Evolutionary conservation across 2,329 filamentous ascomycete genomes (phyloP), one percentile per base, ranked within the genome.

Genomic region (Neonectria coccinea): DNA sequence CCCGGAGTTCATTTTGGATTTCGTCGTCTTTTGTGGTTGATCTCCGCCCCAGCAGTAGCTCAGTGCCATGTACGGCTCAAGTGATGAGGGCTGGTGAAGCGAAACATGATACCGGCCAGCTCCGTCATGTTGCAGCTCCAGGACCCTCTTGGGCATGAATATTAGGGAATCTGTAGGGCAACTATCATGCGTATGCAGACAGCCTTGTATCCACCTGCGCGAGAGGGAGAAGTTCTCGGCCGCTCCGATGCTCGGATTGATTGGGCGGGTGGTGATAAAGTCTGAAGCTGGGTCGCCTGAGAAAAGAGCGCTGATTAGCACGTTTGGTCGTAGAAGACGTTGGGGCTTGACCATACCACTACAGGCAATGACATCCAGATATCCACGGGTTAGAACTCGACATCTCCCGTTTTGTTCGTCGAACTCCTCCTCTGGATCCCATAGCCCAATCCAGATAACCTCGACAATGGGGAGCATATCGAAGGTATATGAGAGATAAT

Each of bases 11-110:
- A 47, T 4, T 16, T 22, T 47, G 10, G 22, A 20, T 47, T 3
- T 27, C 8, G 12, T 27, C 22, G 22, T 25, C 44, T 47, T 47
- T 12, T 25, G 20, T 16, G 22, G 44, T 3, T 47, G 44, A 16
- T 47, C 44, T 6, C 44, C 44, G 6, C 44, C 44, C 44, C 44
- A 47, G 20, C 44, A 47, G 44, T 47, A 47, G 11, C 22, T 47
- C 1, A 47, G 44, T 27, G 44, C 44, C 7, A 25, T 11, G 9
- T 47, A 47, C 22, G 39, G 39, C 8, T 9, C n/a, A 9, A 10
- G 16, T 11, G 39, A 42, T 3, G 39, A 42, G 8, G 41, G 41
- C 7, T 42, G 41, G n/a, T 20, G 16, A 10, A 42, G 41, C 2
- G 9, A 20, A 11, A 42, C 10, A 20, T 42, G n/a, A 42, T 42